Evolutionary conservation across 2,329 filamentous ascomycete species (phyloP).

Genomic region (Colletotrichum salicis): DNA sequence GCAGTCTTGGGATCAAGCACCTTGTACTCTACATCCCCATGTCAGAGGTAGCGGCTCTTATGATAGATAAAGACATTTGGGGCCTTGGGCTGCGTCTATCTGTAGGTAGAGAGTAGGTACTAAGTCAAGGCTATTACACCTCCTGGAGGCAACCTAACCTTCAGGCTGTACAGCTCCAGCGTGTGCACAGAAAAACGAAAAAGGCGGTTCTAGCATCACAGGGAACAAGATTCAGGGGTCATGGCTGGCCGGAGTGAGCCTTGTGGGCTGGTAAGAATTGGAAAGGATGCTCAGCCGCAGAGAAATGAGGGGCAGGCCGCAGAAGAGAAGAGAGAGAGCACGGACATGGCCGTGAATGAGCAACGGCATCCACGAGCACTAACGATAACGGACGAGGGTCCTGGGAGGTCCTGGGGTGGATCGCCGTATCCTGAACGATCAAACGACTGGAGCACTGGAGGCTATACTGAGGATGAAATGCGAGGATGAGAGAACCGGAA

Average conservation of each 20-base stretch:
- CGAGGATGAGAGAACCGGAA: not conserved
- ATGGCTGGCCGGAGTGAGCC: conserved; percentile 24
- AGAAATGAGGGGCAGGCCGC: conserved; percentile 27
- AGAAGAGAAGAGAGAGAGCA: conserved; percentile 18
- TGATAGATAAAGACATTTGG: not conserved
- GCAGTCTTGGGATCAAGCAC: not conserved
- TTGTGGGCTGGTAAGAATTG: conserved; percentile 31
- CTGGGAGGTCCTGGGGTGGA: not conserved
- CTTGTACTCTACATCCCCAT: too few relatives aligned
- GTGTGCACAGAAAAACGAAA: not conserved
- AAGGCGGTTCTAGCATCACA: conserved; percentile 1
- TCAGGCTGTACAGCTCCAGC: not conserved
- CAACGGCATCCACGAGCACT: not conserved
- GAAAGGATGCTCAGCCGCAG: conserved; percentile 35
- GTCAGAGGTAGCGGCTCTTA: not conserved
- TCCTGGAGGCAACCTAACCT: conserved; percentile 8
- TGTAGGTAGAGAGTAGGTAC: too few relatives aligned
- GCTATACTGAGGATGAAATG: too few relatives aligned
- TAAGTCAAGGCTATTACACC: not conserved
- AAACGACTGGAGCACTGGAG: not conserved
- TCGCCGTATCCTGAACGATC: not conserved
- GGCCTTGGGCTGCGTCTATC: not conserved
- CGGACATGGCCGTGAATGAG: conserved; percentile 32
- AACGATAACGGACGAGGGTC: conserved; percentile 2
- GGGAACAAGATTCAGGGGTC: conserved; percentile 21